Evolutionary conservation across 805 yeast genomes (phyloP).

Genomic region (Saitoella complicata): DNA sequence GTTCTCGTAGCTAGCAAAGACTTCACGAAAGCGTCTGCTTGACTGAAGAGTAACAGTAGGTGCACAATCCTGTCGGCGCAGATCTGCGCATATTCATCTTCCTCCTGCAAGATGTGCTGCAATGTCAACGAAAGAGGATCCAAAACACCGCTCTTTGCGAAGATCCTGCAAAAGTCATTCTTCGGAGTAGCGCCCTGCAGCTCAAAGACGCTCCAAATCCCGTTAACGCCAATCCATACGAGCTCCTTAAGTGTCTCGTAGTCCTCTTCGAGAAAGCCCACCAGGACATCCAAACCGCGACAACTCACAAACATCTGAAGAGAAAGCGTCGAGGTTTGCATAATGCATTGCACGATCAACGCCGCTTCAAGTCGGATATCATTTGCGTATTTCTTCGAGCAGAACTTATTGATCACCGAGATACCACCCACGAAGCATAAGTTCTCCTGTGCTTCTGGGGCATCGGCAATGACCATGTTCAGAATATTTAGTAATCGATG

Average conservation of each 20-base stretch:
- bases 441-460: constrained; percentile 10
- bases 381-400: constrained; percentile 6
- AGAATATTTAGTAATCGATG: constrained; percentile 6
- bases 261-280: constrained; percentile 33
- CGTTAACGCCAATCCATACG: constrained; percentile 28
- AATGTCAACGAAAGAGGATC: constrained; percentile 25
- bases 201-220: constrained; percentile 26
- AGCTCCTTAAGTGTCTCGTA: constrained; percentile 26
- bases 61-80: constrained; percentile 23
- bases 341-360: constrained; percentile 10
- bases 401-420: constrained; percentile 12
- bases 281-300: constrained; percentile 31
- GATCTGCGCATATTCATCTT: constrained; percentile 3
- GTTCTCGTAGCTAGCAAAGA: constrained; percentile 12
- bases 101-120: constrained; percentile 18
- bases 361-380: constrained; percentile 13
- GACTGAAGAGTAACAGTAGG: constrained; percentile 29
- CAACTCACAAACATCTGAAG: constrained; percentile 31
- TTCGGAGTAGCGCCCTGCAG: constrained; percentile 21
- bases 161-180: constrained; percentile 32
- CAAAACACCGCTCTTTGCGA: constrained; percentile 26
- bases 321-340: constrained; percentile 21
- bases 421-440: constrained; percentile 16
- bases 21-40: constrained; percentile 31
- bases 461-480: neutral